These are phyloP conservation scores for Neurospora cerealis DNA, from an alignment of 495 filamentous ascomycete species.

Conservation along the genomic window DNA sequence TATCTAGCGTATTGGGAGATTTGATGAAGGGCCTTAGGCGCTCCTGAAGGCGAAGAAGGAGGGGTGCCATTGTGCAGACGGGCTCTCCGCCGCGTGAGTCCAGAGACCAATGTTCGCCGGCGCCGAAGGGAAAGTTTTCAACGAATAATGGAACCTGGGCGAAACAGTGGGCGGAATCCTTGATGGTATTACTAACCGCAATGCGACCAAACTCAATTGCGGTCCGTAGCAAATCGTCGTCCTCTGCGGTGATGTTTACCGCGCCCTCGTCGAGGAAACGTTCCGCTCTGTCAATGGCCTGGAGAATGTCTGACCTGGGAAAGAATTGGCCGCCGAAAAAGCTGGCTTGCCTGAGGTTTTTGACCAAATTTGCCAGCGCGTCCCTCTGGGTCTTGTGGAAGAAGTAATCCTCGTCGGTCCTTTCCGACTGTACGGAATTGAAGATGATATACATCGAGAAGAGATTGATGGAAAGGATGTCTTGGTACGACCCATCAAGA, in stretches of 20 bases:
- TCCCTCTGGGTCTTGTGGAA: conserved; percentile 66
- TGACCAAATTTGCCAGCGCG: conserved; percentile 53
- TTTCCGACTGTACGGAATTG: conserved; percentile 84
- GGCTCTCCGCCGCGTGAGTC: conserved; percentile 18
- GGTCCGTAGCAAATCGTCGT: conserved; percentile 48
- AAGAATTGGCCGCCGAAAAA: conserved; percentile 82
- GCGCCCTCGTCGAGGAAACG: conserved; percentile 49
- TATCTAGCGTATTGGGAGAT: not conserved
- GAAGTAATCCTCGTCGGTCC: conserved; percentile 76
- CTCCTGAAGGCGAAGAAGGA: conserved; percentile 30
- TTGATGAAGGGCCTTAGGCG: conserved; percentile 25
- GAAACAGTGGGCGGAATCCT: conserved; percentile 52
- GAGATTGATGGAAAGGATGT: conserved; percentile 73
- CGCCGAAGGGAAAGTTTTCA: conserved; percentile 44
- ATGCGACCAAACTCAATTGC: conserved; percentile 53
- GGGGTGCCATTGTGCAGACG: conserved; percentile 29
- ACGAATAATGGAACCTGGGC: conserved; percentile 74
- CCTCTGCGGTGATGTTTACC: conserved; percentile 43
- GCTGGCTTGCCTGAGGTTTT: conserved; percentile 75
- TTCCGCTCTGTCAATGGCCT: conserved; percentile 50
- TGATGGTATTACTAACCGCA: conserved; percentile 49
- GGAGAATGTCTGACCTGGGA: conserved; percentile 47
- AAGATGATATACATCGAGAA: conserved; percentile 72
- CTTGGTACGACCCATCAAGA: conserved; percentile 73
- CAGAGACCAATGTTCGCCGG: conserved; percentile 55